Conservation (phyloP, 1,284 basidiomycete genomes). For the Fomitopsis betulina region DNA sequence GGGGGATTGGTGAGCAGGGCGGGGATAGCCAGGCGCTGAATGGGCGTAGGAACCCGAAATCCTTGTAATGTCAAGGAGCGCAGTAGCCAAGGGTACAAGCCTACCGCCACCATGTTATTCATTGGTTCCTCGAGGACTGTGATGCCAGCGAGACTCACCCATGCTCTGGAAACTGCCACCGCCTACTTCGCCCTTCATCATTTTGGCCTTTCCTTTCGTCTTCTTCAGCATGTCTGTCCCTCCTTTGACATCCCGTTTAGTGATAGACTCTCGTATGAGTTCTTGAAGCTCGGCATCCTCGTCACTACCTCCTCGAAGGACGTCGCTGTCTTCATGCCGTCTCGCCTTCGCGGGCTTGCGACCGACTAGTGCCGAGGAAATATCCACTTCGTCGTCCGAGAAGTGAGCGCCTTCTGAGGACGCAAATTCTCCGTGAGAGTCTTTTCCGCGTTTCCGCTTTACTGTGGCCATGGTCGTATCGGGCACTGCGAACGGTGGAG, state of each 20-base stretch:
- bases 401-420: neutral
- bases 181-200: slow-evolving; percentile 69
- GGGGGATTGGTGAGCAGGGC: slow-evolving; percentile 82
- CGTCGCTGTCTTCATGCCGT: neutral
- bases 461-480: neutral
- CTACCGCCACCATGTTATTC: slow-evolving; percentile 34
- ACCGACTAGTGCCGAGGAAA: slow-evolving; percentile 39
- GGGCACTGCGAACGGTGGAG: neutral
- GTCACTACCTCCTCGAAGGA: slow-evolving; percentile 21
- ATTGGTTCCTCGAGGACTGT: neutral
- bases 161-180: slow-evolving; percentile 87
- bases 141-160: slow-evolving; percentile 45
- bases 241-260: slow-evolving; percentile 61
- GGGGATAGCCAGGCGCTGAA: slow-evolving; percentile 90
- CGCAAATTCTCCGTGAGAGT: neutral
- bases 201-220: slow-evolving; percentile 60
- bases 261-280: slow-evolving; percentile 60
- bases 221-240: slow-evolving; percentile 71
- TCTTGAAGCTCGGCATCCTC: slow-evolving; percentile 56
- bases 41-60: slow-evolving; percentile 94
- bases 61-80: slow-evolving; percentile 90
- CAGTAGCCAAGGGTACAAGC: slow-evolving; percentile 79
- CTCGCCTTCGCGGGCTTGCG: slow-evolving; percentile 19
- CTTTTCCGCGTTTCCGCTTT: slow-evolving; percentile 12
- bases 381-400: slow-evolving; percentile 43